Conservation (phyloP, 495 filamentous ascomycete genomes). For the Amphirosellinia nigrospora region DNA sequence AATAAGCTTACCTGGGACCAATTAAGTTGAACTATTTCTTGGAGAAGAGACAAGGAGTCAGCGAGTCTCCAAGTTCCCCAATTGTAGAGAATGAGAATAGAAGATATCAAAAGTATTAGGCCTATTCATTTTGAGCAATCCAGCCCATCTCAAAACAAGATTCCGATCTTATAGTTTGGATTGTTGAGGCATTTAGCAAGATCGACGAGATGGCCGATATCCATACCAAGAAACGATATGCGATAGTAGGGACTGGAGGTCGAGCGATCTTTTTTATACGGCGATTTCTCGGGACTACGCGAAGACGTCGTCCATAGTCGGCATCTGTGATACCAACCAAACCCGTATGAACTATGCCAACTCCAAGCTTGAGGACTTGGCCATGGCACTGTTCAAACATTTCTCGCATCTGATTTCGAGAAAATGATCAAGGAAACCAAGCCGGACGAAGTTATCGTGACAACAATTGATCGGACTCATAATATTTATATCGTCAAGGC, state of each 20-base stretch:
- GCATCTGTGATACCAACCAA: conserved; percentile 57
- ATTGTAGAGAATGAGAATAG: neutral
- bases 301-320: conserved; percentile 55
- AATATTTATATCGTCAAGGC: conserved; percentile 61
- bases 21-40: neutral
- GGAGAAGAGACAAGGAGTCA: conserved; percentile 1
- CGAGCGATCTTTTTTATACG: conserved; percentile 61
- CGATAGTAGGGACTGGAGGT: conserved; percentile 53
- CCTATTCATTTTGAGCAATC: neutral
- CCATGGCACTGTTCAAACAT: conserved; percentile 54
- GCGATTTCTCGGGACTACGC: conserved; percentile 57
- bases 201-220: conserved; percentile 29
- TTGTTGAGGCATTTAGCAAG: neutral
- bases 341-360: conserved; percentile 54
- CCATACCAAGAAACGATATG: conserved; percentile 44
- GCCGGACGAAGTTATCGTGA: conserved; percentile 63
- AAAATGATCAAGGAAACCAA: conserved; percentile 58
- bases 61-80: conserved; percentile 17
- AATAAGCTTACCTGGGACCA: neutral
- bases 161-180: neutral
- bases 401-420: conserved; percentile 58
- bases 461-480: conserved; percentile 65
- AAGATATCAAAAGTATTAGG: neutral
- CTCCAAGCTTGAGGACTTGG: conserved; percentile 40
- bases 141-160: neutral